Conservation (phyloP, 1,284 basidiomycete species). For the Ustilago crameri region DNA sequence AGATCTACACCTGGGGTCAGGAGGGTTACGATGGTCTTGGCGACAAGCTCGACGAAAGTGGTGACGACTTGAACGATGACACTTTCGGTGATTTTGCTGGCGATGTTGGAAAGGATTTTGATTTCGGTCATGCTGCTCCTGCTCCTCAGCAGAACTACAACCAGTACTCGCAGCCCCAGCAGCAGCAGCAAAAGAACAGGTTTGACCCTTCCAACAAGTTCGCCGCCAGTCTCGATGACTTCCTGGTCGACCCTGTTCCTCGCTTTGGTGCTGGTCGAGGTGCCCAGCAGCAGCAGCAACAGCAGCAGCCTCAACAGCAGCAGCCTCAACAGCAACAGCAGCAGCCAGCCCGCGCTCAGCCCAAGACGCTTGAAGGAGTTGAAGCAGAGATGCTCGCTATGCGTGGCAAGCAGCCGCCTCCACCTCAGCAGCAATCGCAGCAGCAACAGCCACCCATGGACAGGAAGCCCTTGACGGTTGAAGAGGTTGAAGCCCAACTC, state of each 20-base stretch:
- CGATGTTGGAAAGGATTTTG: constrained; percentile 81
- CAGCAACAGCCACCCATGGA: constrained; percentile 19
- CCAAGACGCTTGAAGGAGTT: constrained; percentile 68
- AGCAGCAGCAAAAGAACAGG: constrained; percentile 31
- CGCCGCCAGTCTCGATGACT: constrained; percentile 66
- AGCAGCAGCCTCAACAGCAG: constrained; percentile 12
- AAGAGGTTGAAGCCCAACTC: constrained; percentile 91
- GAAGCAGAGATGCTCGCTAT: constrained; percentile 68
- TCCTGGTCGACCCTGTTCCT: constrained; percentile 59
- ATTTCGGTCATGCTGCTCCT: constrained; percentile 74
- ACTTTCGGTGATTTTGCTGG: constrained; percentile 78
- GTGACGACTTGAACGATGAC: constrained; percentile 74
- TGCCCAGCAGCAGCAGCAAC: constrained; percentile 24
- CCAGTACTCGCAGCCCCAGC: constrained; percentile 18
- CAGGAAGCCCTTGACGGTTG: constrained; percentile 77
- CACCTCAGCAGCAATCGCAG: constrained; percentile 9
- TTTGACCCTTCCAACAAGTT: constrained; percentile 54
- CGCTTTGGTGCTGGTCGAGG: constrained; percentile 45
- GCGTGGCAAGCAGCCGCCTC: constrained; percentile 20
- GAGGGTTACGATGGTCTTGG: constrained; percentile 90
- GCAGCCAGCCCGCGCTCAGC: constrained; percentile 38
- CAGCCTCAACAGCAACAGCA: constrained; percentile 33
- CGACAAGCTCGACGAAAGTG: constrained; percentile 80
- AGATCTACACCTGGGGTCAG: constrained; percentile 87
- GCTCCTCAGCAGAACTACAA: constrained; percentile 11